Base-by-base conservation (phyloP, 306 rosid species). In the Sicyos edulis region DNA sequence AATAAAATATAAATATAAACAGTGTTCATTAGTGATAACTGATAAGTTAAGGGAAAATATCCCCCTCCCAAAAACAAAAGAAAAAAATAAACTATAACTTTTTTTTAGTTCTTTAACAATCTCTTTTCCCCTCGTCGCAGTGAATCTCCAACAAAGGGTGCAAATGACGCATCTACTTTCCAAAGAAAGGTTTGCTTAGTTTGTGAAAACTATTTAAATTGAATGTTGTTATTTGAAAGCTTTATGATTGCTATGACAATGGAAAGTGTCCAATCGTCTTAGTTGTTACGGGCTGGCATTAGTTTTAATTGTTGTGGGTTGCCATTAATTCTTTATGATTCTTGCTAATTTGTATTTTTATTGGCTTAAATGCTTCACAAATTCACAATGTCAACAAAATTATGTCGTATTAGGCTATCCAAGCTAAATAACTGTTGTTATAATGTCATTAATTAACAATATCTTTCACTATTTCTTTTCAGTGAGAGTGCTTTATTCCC, bases 161-260 rank as follows among this genome's bases (percentile, higher is more conserved):
- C 96, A 53, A 95, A 91, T 83, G 95, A 91, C 61, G 96, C 97
- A 52, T 95, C 95, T 57, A 95, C 99, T 2, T 95, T 95, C 80
- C 99, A 95, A 78, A 86, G 89, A 70, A 95, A 95, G 99, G 99
- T 95, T 73, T 65, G 83, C 77, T 64, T 13, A 51, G 34, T 71
- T 17, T 26, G 40, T 10, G 15, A 4, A 54, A 71, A 13, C 15
- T 34, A 5, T 52, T 16, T 19, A 71, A 47, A 49, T 20, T 67
- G 19, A 67, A 44, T 67, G 6, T 47, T 44, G 40, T 21, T 20
- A 55, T 67, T 65, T 9, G 40, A 21, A 10, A 67, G 40, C 20
- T 67, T 10, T 44, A 21, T 19, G 56, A 22, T 37, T 37, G 24
- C 44, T 16, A 61, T 32, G 44, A 20, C 47, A 32, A 14, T 40